Base-by-base conservation (phyloP, 2,329 filamentous ascomycete genomes). In the Aspergillus neoniger region DNA sequence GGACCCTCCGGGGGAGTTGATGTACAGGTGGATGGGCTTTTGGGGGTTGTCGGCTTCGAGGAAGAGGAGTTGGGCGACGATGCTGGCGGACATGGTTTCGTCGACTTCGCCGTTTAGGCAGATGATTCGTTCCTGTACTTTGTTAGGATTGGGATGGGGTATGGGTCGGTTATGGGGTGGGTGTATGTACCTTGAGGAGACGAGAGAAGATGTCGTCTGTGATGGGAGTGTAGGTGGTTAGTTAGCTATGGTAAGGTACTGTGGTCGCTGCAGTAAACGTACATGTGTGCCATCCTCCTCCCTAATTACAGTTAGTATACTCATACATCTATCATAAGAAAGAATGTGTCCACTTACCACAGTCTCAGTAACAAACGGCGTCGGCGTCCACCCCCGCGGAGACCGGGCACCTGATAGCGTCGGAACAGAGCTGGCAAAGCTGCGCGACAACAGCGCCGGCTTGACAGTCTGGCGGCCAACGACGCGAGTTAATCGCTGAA, bases 21-120 rank as follows among this genome's bases (percentile, higher is more conserved):
- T 99, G 78, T 99, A 99, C 76, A 99, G 91, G 55, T 91, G 95
- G 66, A 99, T 98, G 12, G 92, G 91, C 76, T 96, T 97, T 58
- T 96, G 88, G 3, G 94, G 93, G 72, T 91, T 92, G 73, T 99
- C 95, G 70, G 94, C 95, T 83, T 99, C 96, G 76, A 99, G 92
- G 85, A 93, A 99, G 65, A 99, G 89, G 21, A 99, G 87, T 76
- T 99, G 96, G 1, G 95, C 92, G 28, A 98, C 94, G 65, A 98
- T 92, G 44, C 90, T 91, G n/a, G 95, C 94, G 39, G 92, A 96
- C 67, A 95, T 87, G 44, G 86, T 89, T 73, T 96, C 91, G 79
- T 98, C 91, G 60, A 98, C 92, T 72, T 91, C 84, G 71, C 94
- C 94, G 72, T 96, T 97, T 38, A 98, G 85, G 74, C 91, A 96